These are phyloP conservation scores for Pleurotus tuoliensis DNA, from an alignment of 768 basidiomycete species.

Conservation along the genomic window DNA sequence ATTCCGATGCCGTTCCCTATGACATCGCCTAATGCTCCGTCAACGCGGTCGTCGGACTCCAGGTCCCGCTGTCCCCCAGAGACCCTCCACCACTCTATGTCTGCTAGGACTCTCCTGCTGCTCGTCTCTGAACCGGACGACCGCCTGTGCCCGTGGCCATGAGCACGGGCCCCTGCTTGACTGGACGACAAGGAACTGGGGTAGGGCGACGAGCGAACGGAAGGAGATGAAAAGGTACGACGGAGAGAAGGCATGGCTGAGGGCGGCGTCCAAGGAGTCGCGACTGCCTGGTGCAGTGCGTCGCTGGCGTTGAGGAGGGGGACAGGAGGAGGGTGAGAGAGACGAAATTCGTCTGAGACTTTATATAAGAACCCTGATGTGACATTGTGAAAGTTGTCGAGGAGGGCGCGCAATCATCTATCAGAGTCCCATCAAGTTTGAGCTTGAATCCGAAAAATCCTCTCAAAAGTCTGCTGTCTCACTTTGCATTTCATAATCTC, in stretches of 20 bases:
- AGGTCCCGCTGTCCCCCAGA: conserved; percentile 63
- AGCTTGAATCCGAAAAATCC: background rate
- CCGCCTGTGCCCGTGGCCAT: conserved; percentile 50
- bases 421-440: background rate
- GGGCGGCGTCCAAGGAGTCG: conserved; percentile 22
- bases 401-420: background rate
- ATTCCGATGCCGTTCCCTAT: conserved; percentile 13
- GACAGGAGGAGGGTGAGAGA: conserved; percentile 32
- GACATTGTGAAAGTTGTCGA: conserved; percentile 6
- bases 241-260: conserved; percentile 69
- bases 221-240: conserved; percentile 67
- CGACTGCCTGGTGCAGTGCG: conserved; percentile 53
- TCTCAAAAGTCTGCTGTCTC: too few species aligned
- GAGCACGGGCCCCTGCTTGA: conserved; percentile 21
- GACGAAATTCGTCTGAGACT: background rate
- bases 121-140: conserved; percentile 65
- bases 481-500: too few species aligned
- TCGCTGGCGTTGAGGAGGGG: conserved; percentile 17
- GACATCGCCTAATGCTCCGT: conserved; percentile 30
- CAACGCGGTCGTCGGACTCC: conserved; percentile 34
- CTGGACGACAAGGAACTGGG: conserved; percentile 33
- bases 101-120: conserved; percentile 70
- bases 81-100: conserved; percentile 88
- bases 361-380: conserved; percentile 7
- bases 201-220: conserved; percentile 70